A percentile compares a stretch with the other conserved stretches of the same genome.
Conservation (phyloP, 768 basidiomycete species). For the Brasilioporus rufonigricans region DNA sequence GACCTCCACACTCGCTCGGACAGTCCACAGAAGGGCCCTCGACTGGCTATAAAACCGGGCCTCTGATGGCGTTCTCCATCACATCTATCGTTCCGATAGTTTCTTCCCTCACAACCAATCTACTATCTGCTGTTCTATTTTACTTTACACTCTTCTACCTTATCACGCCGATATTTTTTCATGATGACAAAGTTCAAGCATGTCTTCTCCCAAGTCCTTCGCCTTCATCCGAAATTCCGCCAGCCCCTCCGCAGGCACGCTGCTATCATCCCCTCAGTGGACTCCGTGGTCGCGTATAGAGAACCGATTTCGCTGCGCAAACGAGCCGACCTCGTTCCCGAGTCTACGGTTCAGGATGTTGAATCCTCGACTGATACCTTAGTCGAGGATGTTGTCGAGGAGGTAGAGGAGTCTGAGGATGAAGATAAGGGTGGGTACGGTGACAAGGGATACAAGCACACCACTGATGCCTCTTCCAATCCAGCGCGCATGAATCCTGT, state of each 20-base stretch:
- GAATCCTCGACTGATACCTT: background rate
- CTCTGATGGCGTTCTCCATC: too few relatives aligned
- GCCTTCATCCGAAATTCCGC: background rate
- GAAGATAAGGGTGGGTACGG: too few relatives aligned
- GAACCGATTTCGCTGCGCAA: background rate
- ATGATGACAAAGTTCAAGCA: background rate
- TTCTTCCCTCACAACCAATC: too few relatives aligned
- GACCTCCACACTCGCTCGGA: too few relatives aligned
- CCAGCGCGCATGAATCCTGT: too few relatives aligned
- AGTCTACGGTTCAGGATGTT: background rate
- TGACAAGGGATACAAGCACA: too few relatives aligned
- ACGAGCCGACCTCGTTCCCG: background rate
- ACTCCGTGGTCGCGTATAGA: background rate
- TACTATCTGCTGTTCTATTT: too few relatives aligned
- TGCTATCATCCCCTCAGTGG: background rate
- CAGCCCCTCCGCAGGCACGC: background rate
- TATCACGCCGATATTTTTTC: background rate
- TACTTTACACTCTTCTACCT: too few relatives aligned
- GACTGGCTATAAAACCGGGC: too few relatives aligned
- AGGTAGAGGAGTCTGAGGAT: background rate
- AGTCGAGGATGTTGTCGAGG: background rate
- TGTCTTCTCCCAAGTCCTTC: background rate
- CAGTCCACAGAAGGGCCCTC: too few relatives aligned
- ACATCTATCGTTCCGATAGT: too few relatives aligned
- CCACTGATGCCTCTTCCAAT: too few relatives aligned